A percentile compares a stretch with the other conserved stretches of the same genome.
Conservation (phyloP, 305 asterid species). For the Withania somnifera region DNA sequence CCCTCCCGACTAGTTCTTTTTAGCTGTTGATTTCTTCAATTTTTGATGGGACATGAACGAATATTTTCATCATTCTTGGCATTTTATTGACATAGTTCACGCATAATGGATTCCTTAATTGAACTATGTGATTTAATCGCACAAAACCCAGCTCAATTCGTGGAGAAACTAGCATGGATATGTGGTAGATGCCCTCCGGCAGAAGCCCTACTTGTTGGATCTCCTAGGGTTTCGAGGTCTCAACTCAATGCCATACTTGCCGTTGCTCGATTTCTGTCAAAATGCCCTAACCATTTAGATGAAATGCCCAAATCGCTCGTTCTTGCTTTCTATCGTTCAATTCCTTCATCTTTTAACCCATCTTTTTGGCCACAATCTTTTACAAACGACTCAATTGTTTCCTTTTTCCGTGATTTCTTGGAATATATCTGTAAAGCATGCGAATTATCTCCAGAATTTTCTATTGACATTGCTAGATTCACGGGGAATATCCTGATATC, state of each 20-base stretch:
- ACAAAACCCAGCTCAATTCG: constrained; percentile 49
- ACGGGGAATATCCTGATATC: constrained; percentile 66
- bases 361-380: constrained; percentile 92
- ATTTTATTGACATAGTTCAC: not conserved
- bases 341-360: constrained; percentile 54
- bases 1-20: not conserved
- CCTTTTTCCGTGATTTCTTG: constrained; percentile 57
- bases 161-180: constrained; percentile 68
- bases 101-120: constrained; percentile 48
- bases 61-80: constrained; percentile 5
- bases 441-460: constrained; percentile 49
- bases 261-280: constrained; percentile 68
- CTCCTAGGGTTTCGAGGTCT: constrained; percentile 76
- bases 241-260: constrained; percentile 87
- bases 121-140: constrained; percentile 90
- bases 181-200: constrained; percentile 87
- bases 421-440: constrained; percentile 49
- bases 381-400: constrained; percentile 44
- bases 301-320: constrained; percentile 58
- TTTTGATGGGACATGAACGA: not conserved
- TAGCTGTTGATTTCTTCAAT: not conserved
- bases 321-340: constrained; percentile 72
- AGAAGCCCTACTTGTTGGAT: constrained; percentile 54
- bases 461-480: constrained; percentile 55
- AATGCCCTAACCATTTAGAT: constrained; percentile 47